Evolutionary conservation across 2,329 filamentous ascomycete genomes (phyloP).

Genomic region (Venturia oleaginea): DNA sequence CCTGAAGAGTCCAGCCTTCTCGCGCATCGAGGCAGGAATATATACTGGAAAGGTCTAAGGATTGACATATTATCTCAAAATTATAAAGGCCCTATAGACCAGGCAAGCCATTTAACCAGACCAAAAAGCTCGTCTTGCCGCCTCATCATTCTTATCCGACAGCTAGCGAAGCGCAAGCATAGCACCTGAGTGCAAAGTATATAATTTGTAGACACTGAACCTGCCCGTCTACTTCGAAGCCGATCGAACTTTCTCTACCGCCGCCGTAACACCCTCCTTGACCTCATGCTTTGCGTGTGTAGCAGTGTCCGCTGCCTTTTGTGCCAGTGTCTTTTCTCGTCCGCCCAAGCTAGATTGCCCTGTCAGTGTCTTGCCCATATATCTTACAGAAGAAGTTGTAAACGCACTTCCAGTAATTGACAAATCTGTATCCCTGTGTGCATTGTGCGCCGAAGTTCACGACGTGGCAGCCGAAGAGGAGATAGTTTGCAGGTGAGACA

Average conservation of each 20-base stretch:
- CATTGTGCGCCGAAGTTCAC: conserved; percentile 55
- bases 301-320: conserved; percentile 23
- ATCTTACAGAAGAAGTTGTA: background rate
- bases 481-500: conserved; percentile 55
- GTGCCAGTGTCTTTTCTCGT: conserved; percentile 29
- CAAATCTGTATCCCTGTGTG: conserved; percentile 53
- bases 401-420: conserved; percentile 48
- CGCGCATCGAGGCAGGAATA: background rate
- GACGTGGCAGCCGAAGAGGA: conserved; percentile 58
- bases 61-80: background rate
- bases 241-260: background rate
- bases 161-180: background rate
- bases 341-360: conserved; percentile 31
- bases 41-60: background rate
- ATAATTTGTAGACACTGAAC: background rate
- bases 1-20: background rate
- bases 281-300: conserved; percentile 23
- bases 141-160: background rate
- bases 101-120: background rate
- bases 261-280: conserved; percentile 21
- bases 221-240: background rate
- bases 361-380: conserved; percentile 2
- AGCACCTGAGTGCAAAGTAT: background rate
- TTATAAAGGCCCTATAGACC: background rate
- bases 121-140: background rate